Base-by-base conservation (phyloP, 768 basidiomycete species). In the Leccinum aurantiacum region DNA sequence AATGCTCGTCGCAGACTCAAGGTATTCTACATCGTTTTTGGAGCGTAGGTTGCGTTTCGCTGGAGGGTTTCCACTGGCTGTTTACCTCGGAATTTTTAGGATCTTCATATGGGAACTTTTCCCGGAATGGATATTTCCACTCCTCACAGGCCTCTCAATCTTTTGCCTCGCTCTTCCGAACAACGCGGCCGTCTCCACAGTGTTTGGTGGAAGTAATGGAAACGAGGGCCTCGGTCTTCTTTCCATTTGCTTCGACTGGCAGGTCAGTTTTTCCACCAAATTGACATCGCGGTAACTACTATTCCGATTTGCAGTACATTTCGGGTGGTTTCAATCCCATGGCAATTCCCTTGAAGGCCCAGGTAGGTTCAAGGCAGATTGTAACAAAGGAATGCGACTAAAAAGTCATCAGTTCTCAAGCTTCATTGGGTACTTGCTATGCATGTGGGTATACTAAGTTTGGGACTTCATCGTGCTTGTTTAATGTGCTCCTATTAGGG, bases 141-240 rank as follows among this genome's bases (percentile, higher is more conserved):
- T 88, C 19, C 64, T 87, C 41, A 85, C 84, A 2, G 86, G 86
- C 22, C 74, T 88, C 41, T 84, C 82, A 14, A 79, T 87, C 19
- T 75, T 87, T 66, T 89, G 88, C 63, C 77, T 89, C 41, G 79
- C 85, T 2, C 75, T 79, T 50, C 78, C 77, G 38, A 71, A 84
- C 19, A 82, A 76, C 54, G 63, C 81, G 0, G 77, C 78, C 71
- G 75, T 86, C 59, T 81, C 84, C 0, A 76, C 80, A 33, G 74
- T 86, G 33, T 86, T 87, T 64, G 86, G 85, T 55, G 86, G 86
- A 46, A 82, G 79, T 35, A 80, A 82, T 35, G 85, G 79, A 55
- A 86, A 88, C 57, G 85, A 87, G 69, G 85, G 86, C 6, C 78
- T 87, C 44, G 86, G 85, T 11, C 71, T 82, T 54, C 80, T 88